Base-by-base conservation (phyloP, 164 flowering plant species). In the Vitis rupestris region DNA sequence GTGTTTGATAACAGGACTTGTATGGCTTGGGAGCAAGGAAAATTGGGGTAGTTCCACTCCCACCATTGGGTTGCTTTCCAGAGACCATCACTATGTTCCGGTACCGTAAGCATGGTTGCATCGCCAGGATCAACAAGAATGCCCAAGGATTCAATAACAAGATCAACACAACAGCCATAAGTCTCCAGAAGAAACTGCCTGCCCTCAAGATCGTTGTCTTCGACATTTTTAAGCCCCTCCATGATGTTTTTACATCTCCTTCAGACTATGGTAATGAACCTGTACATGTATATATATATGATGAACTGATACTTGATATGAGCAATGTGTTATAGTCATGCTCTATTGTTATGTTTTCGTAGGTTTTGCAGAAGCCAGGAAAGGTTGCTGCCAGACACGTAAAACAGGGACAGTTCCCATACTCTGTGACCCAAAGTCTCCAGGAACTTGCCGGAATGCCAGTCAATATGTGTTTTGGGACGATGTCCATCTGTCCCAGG, bases 381-480 rank as follows among this genome's bases (percentile, higher is more conserved):
- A 77, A 79, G 97, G 94, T 1, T 95, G 99, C 67, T 91, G 98
- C 67, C 97, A 97, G 50, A 93, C 97, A 2, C 97, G 99, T 67
- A 97, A 97, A 52, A 93, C 94, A 2, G 98, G 99, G 82, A 88
- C 94, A 2, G 87, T 94, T 11, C 44, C 77, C 5, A 59, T 88
- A 11, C 65, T 95, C 73, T 95, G 99, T 85, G 93, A 95, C 72
- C 83, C 86, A 0, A 83, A 85, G 73, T 83, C 98, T 0, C 62
- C 73, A 9, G 98, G 99, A 49, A 95, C 99, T 29, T 95, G 98
- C 56, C 50, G 76, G 9, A 93, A 95, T 74, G 98, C 99, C 10
- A 85, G 88, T 7, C 80, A 88, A 61, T 91, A 88, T 61, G 97
- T 93, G 70, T 95, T 95, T 72, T 95, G 89, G 88, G 99, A 95